Evolutionary conservation across 2,329 filamentous ascomycete species (phyloP), one percentile per base, ranked within the genome.

Genomic region (Trichothecium roseum): DNA sequence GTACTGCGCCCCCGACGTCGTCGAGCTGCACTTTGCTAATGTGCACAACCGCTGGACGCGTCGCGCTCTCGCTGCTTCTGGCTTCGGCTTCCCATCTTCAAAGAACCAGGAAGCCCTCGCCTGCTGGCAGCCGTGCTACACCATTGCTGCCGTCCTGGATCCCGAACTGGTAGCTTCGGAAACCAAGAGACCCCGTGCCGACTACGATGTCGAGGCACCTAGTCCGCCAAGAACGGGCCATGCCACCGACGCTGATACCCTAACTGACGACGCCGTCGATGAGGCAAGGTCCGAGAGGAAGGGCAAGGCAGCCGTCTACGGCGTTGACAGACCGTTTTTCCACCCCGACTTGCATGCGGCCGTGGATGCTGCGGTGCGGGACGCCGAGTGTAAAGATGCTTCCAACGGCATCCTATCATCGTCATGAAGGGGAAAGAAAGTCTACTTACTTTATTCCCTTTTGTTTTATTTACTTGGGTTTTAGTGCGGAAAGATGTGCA

Each of bases 1-100:
- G 12, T 68, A 75, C 45, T 64, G 71, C 1, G 49, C 58, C 4
- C 68, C 68, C 0, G 59, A 64, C 28, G 41, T 48, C 0, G 64
- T 69, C 8, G 64, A 71, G 41, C 69, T 66, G 64, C 68, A 72
- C 42, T 66, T 78, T 44, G 70, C 72, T 2, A 62, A 63, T 28
- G 56, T 77, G 7, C 57, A 57, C 39, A 74, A 73, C 46, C 63
- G 65, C 8, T 78, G 73, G 74, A 66, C 70, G 5, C 64, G 70
- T 18, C 65, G 72, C 4, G 70, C 73, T 1, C 63, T 78, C 0
- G 63, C 69, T 1, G 61, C 61, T 0, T 69, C 68, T 1, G 74
- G 74, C 1, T 78, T 78, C 39, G 74, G 74, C 0, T 45, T 37
- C 37, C 42, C 43, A 28, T 40, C 40, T n/a, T 43, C 34, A 12